Base-by-base conservation (phyloP, 163 green algal species). In the Chloroidium sp. region DNA sequence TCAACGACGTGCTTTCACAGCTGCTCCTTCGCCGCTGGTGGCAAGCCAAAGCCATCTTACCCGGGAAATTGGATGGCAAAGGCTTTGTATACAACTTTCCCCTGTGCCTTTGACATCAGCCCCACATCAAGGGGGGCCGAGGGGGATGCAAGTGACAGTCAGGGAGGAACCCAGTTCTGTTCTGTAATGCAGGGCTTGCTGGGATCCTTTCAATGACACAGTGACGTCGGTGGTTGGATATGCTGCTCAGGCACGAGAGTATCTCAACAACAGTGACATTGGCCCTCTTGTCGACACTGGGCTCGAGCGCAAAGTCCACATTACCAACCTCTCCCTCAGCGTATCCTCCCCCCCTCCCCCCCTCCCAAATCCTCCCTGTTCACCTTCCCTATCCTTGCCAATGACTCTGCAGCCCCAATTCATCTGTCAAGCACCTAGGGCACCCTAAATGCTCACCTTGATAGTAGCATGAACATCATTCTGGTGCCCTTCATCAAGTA, bases 191-290 rank as follows among this genome's bases (percentile, higher is more conserved):
- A 86, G 82, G 8, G 83, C 83, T 10, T 90, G 84, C 60, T 91
- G 86, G 84, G 84, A 88, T 74, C n/a, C 77, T 1, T 91, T 88
- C 77, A 61, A 77, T 58, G 86, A 90, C 68, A 14, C 68, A 0
- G 80, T 86, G 74, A 85, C 75, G 2, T 76, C 74, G 6, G 64
- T 91, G 3, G 62, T 77, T 1, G 69, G 59, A 3, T 89, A 91
- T 64, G 76, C 36, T 1, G 87, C 87, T 69, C 87, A 89, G 77
- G 79, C 83, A 1, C 69, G 79, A 6, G n/a, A 81, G 74, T 12
- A 68, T 36, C 8, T 2, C 62, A 58, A 61, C 57, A 74, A 61
- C n/a, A 61, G 13, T 14, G 13, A 36, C 36, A 36, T 36, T 36
- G 36, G 36, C 36, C 36, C 36, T 36, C 36, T 36, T 36, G 36